Evolutionary conservation across 768 basidiomycete genomes (phyloP), one percentile per base, ranked within the genome.

Genomic region (Clitopilus hobsonii): DNA sequence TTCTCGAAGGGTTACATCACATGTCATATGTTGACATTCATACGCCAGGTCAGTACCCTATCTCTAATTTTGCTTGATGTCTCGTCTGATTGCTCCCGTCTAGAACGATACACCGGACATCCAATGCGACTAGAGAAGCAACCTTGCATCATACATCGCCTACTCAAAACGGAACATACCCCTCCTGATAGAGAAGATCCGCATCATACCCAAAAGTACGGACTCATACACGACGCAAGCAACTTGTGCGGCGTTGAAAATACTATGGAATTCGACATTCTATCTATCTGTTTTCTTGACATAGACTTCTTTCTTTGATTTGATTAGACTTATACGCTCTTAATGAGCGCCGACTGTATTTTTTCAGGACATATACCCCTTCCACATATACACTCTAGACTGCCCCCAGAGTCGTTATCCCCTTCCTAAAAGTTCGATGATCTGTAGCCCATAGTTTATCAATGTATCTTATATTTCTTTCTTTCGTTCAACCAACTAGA

Each of bases 1-100:
- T 91, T 89, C 68, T 80, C 83, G 20, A 85, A 87, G 65, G 89
- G 87, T 20, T 90, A 89, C 68, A 89, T 89, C 65, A 86, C 87
- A 26, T 89, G 87, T 62, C 88, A 89, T 61, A 88, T 91, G 87
- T 77, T 90, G 54, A 86, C 86, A 10, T 89, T 88, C 66, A 83
- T 80, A 58, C 79, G 85, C 29, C 75, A 80, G 56, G 85, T 86
- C 38, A 65, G 83, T 72, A 51, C 14, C 38, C 30, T 11, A n/a
- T n/a, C 41, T 49, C 41, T 50, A 32, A 29, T 25, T 5, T 45
- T 16, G 24, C 58, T 60, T 51, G 59, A 54, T 53, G 54, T 54
- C 30, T 51, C 5, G 26, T 22, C 29, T 13, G 18, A 27, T 27
- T 50, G n/a, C 23, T 32, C 49, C 45, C 49, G 26, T 60, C 25